Evolutionary conservation across 192 early-diverging fungal genomes (phyloP), one percentile per base, ranked within the genome.

Genomic region (Backusella sp.): DNA sequence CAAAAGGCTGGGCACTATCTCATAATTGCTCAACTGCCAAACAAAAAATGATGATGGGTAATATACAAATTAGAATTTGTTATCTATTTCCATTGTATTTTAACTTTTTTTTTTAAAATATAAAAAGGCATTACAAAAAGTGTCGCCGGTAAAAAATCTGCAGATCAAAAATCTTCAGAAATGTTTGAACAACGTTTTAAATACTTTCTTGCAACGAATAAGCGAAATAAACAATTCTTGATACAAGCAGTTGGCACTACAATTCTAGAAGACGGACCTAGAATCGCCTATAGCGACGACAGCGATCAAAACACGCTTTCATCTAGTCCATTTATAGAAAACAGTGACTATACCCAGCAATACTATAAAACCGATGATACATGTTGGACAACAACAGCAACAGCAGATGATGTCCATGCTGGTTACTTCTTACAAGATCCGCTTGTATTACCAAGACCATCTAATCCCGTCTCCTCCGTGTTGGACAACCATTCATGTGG

Each of bases 171-270:
- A 26, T 70, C 73, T 4, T 36, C 52, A 19, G 68, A 68, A 41
- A 37, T 70, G 44, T 77, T 83, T 70, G 78, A 83, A 44, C 34
- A 76, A 65, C 70, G 78, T 46, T 74, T 79, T 32, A 71, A 73
- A 21, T 83, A 83, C 36, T 90, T 90, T 73, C 52, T 90, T 11
- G 84, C 88, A n/a, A 88, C 76, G 34, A 88, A 86, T 44, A 83
- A 84, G 0, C 78, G 83, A 46, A 81, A 85, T 52, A 80, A 81
- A 70, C 41, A 62, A 1, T 90, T 88, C 52, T 76, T 68, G 3
- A 84, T 92, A 26, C 79, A 86, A 26, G 82, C 87, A 37, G 67
- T 84, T 1, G 91, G 90, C 2, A 59, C 87, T 28, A 28, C 56
- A 62, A 62, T 62, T 62, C 56, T 62, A 62, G 56, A 62, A 62